Evolutionary conservation across 2,329 filamentous ascomycete genomes (phyloP), one percentile per base, ranked within the genome.

Genomic region (Penicillium griseofulvum): DNA sequence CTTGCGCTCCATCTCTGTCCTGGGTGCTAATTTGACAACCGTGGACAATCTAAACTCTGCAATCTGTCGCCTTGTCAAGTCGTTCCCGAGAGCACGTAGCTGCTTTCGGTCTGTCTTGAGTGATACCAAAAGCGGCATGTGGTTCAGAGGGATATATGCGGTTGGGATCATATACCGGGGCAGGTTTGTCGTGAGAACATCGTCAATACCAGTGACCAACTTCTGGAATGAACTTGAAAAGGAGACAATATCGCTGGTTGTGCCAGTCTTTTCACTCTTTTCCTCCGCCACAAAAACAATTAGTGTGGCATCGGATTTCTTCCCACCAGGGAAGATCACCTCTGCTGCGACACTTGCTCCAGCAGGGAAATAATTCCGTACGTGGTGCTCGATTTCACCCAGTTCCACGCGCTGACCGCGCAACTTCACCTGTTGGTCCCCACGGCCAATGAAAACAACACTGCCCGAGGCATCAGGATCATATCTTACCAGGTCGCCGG

Each of bases 291-390:
- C 65, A 54, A 81, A 80, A 1, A 78, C 77, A 4, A 81, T 76
- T 14, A 83, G 66, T 2, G 74, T 77, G 24, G 77, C 74, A 38
- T 78, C 74, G 1, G 71, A 73, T 14, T 67, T 65, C 17, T 64
- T 45, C 7, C 41, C 49, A 2, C 49, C 49, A 6, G 49, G 49
- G 4, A 45, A 44, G 5, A 52, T 38, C 24, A 52, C 58, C 10
- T 83, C 81, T 5, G 78, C 78, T 0, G 74, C 78, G 1, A 81
- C 76, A 44, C 74, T 76, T 26, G 76, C 74, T 2, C 72, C 72
- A 0, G 68, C 53, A 0, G 79, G 78, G 31, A 83, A 67, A 26
- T 47, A 44, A 37, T 51, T 43, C 7, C 54, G 54, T 38, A 69
- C 41, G 39, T 68, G 64, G 45, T 66, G 59, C 49, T 74, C 71